These are phyloP conservation scores for Fusarium sp. DNA, from an alignment of 2,329 filamentous ascomycete genomes.

Conservation along the genomic window DNA sequence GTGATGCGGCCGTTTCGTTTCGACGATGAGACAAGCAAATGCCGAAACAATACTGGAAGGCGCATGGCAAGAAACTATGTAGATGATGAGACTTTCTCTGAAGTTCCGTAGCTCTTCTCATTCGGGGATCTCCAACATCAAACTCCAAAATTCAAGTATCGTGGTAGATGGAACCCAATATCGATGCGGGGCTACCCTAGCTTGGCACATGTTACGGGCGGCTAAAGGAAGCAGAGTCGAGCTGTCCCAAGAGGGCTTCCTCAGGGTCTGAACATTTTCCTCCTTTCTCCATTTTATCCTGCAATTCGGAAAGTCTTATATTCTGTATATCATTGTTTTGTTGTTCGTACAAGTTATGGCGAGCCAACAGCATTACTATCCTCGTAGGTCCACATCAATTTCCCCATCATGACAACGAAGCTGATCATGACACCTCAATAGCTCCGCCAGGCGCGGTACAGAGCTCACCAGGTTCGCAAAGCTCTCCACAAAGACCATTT, in stretches of 20 bases:
- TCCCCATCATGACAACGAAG: constrained; percentile 26
- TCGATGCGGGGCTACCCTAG: constrained; percentile 33
- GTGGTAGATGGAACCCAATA: constrained; percentile 16
- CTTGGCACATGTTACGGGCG: constrained; percentile 38
- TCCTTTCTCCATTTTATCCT: constrained; percentile 5
- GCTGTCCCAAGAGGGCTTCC: constrained; percentile 14
- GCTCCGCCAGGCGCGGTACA: constrained; percentile 56
- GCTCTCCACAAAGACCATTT: not conserved
- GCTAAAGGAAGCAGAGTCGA: constrained; percentile 31
- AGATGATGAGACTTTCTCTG: not conserved
- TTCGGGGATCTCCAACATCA: not conserved
- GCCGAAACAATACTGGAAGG: not conserved
- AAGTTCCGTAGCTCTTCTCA: not conserved
- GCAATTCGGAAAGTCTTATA: not conserved
- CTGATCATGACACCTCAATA: constrained; percentile 45
- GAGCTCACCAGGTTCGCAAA: constrained; percentile 46
- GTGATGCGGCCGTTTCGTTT: constrained; percentile 13
- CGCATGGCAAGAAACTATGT: not conserved
- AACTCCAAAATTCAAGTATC: constrained; percentile 11
- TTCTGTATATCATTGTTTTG: not conserved
- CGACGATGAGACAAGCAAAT: constrained; percentile 3
- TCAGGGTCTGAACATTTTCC: constrained; percentile 11
- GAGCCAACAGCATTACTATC: constrained; percentile 58
- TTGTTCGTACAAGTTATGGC: constrained; percentile 51
- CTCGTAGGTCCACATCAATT: constrained; percentile 53